Evolutionary conservation across 306 rosid species (phyloP), one percentile per base, ranked within the genome.

Genomic region (Sesbania bispinosa): DNA sequence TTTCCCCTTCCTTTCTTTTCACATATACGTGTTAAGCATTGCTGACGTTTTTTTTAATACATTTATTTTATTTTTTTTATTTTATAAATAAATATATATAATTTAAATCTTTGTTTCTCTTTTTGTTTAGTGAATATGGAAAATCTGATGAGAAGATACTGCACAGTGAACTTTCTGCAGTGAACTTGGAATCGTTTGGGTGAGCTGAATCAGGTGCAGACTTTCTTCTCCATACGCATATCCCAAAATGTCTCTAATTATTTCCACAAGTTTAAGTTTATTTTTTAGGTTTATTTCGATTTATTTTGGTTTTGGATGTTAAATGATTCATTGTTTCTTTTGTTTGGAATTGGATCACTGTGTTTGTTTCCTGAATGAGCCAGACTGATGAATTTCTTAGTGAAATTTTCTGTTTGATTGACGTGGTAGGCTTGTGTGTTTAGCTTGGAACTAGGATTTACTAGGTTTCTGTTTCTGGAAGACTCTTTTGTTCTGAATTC

Each of bases 141-240:
- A 79, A 68, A 54, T 79, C 82, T 32, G 72, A 43, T 50, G 21
- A 33, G n/a, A 42, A 67, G 16, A 67, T 61, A 74, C 74, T 59
- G 69, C 79, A 51, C 69, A 59, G 61, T 66, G 58, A 27, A n/a
- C n/a, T n/a, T n/a, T n/a, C n/a, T n/a, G n/a, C n/a, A n/a, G n/a
- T 65, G 60, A 77, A 77, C 69, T 73, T 32, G 33, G 74, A 76
- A 75, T 58, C 58, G 46, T 19, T 7, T 43, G 58, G 23, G 35
- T 48, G 69, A 73, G 27, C 69, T 74, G 58, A 77, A 71, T 71
- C 83, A 42, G 86, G 77, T 82, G 15, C 26, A 11, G 8, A 62
- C 35, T 65, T 74, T 77, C 21, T 41, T 52, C 27, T 66, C 32
- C 38, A 9, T 63, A n/a, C 36, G 38, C 69, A 45, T 43, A 47